phyloP scores from a whole-genome alignment of 345 rosid species.

The Hypericum androsaemum region DNA sequence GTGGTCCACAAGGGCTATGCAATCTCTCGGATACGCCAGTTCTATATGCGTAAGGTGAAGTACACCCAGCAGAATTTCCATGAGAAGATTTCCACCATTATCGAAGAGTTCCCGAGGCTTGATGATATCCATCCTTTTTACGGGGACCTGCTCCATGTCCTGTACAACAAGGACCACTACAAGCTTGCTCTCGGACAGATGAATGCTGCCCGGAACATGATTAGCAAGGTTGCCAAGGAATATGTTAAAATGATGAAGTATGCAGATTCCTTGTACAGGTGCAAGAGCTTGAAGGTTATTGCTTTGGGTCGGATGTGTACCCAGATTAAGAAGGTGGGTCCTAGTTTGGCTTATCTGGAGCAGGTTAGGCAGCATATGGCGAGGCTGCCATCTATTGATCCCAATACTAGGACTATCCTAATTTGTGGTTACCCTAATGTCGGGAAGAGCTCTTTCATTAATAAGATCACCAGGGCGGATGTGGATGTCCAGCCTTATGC shows the following conservation, averaged over 20 bases:
- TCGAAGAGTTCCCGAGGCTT: conserved; percentile 54
- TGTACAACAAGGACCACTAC: conserved; percentile 53
- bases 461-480: conserved; percentile 82
- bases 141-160: conserved; percentile 52
- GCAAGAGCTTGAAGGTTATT: conserved; percentile 66
- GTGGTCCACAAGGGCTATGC: conserved; percentile 69
- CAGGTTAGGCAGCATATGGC: conserved; percentile 93
- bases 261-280: conserved; percentile 61
- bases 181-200: conserved; percentile 66
- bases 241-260: conserved; percentile 59
- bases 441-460: conserved; percentile 90
- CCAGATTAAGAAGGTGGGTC: conserved; percentile 52
- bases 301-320: conserved; percentile 81
- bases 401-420: conserved; percentile 58
- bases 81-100: conserved; percentile 51
- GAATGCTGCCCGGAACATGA: conserved; percentile 41
- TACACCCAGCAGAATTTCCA: conserved; percentile 47
- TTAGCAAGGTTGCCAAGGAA: conserved; percentile 45
- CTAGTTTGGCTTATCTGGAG: conserved; percentile 72
- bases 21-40: conserved; percentile 50
- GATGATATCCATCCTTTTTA: conserved; percentile 59
- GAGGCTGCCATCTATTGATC: conserved; percentile 75
- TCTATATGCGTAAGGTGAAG: conserved; percentile 58
- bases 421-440: conserved; percentile 90
- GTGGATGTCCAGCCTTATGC: conserved; percentile 93